A percentile compares a stretch with the other conserved stretches of the same genome.
These are phyloP conservation scores for Ramaria sp. DNA, from an alignment of 768 basidiomycete species.

Conservation along the genomic window DNA sequence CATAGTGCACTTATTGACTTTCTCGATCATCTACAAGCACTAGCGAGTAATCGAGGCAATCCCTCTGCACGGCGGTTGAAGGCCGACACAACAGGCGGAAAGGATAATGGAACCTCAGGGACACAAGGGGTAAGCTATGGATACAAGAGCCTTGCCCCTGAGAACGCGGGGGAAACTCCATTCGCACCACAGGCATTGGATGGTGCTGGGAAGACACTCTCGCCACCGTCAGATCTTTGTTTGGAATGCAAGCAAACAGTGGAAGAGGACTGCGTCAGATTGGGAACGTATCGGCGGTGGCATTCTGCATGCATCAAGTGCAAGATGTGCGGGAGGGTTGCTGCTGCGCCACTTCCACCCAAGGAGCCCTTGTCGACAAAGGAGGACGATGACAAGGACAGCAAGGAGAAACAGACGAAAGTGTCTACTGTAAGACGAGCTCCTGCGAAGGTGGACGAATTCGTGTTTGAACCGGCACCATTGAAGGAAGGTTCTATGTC, in stretches of 20 bases:
- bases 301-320: slow-evolving; percentile 93
- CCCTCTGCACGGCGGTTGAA: slow-evolving; percentile 67
- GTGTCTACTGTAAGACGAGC: slow-evolving; percentile 55
- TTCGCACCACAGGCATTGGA: slow-evolving; percentile 26
- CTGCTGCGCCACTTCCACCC: slow-evolving; percentile 41
- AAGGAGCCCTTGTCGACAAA: slow-evolving; percentile 29
- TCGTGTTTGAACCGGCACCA: slow-evolving; percentile 66
- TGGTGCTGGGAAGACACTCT: background rate
- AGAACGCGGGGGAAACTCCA: slow-evolving; percentile 82
- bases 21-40: slow-evolving; percentile 84
- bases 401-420: slow-evolving; percentile 27
- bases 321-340: slow-evolving; percentile 62
- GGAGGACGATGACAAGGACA: slow-evolving; percentile 19
- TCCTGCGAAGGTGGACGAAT: slow-evolving; percentile 70
- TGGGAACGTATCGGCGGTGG: slow-evolving; percentile 97
- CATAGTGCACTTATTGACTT: slow-evolving; percentile 80
- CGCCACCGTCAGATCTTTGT: slow-evolving; percentile 74
- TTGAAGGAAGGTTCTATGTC: slow-evolving; percentile 54
- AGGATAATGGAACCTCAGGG: slow-evolving; percentile 47
- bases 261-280: slow-evolving; percentile 92
- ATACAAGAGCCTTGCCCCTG: slow-evolving; percentile 84
- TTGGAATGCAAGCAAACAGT: slow-evolving; percentile 82
- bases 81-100: slow-evolving; percentile 17
- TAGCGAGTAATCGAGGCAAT: slow-evolving; percentile 79
- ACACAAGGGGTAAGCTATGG: slow-evolving; percentile 88